Conservation (phyloP, 2,329 filamentous ascomycete genomes). For the Rasamsonia emersonii region DNA sequence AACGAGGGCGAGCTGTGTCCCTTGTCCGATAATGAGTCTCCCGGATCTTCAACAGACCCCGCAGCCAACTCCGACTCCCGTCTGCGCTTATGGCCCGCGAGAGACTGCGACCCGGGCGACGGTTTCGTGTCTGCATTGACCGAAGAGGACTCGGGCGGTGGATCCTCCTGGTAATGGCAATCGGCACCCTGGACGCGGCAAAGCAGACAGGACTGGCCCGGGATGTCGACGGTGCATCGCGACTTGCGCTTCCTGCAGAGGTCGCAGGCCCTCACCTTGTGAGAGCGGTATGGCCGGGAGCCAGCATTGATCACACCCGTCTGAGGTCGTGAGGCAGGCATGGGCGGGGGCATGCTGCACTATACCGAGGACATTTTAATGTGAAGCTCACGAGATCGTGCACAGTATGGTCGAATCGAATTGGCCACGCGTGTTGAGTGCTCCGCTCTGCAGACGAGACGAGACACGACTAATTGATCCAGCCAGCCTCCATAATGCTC, state of each 20-base stretch:
- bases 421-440: too few species aligned
- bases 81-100: slow-evolving; percentile 29
- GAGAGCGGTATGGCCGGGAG: slow-evolving; percentile 51
- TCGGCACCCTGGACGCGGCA: slow-evolving; percentile 51
- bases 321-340: slow-evolving; percentile 18
- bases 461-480: too few species aligned
- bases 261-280: slow-evolving; percentile 53
- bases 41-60: slow-evolving; percentile 11
- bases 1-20: slow-evolving; percentile 16
- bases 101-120: slow-evolving; percentile 19
- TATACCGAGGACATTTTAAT: too few species aligned
- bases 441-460: too few species aligned
- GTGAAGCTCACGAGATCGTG: too few species aligned
- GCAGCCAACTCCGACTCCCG: slow-evolving; percentile 21
- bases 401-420: too few species aligned
- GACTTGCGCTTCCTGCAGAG: slow-evolving; percentile 54
- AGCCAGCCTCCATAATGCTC: too few species aligned
- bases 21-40: slow-evolving; percentile 12
- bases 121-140: slow-evolving; percentile 18
- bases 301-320: slow-evolving; percentile 32
- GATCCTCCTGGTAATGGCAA: slow-evolving; percentile 45
- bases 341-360: background rate
- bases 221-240: slow-evolving; percentile 50
- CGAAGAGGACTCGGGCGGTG: slow-evolving; percentile 15
- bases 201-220: slow-evolving; percentile 46